These are phyloP conservation scores for Suillus subluteus DNA, from an alignment of 768 basidiomycete genomes.

Conservation along the genomic window DNA sequence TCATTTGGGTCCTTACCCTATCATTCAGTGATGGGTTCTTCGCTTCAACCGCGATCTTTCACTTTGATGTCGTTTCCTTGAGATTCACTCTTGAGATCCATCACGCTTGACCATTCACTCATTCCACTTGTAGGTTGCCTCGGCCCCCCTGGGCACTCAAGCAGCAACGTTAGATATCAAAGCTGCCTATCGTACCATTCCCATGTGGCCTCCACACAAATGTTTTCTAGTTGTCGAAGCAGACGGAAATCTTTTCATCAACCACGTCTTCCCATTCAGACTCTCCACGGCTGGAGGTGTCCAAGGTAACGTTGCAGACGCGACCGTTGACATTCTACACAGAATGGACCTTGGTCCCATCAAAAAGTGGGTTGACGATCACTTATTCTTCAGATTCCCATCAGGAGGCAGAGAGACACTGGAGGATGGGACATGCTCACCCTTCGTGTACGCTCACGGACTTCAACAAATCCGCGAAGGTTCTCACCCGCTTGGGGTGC, in stretches of 20 bases:
- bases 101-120: no score
- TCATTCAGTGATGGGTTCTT: no score
- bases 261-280: slow-evolving; percentile 38
- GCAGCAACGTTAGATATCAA: slow-evolving; percentile 36
- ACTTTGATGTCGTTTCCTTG: no score
- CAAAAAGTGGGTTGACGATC: neutral
- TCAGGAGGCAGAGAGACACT: no score
- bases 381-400: neutral
- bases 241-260: slow-evolving; percentile 30
- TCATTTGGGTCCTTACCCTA: no score
- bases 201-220: slow-evolving; percentile 37
- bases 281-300: slow-evolving; percentile 34
- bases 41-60: no score
- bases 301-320: slow-evolving; percentile 35
- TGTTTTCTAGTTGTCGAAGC: slow-evolving; percentile 36
- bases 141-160: slow-evolving; percentile 34
- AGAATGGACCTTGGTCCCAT: neutral
- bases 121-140: slow-evolving; percentile 27
- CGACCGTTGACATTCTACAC: slow-evolving; percentile 19
- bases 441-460: no score
- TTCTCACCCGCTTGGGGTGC: no score
- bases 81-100: no score
- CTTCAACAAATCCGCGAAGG: no score
- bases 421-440: no score
- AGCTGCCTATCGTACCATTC: slow-evolving; percentile 40